phyloP scores from a whole-genome alignment of 208 protist species.

The Crithidia expoeki region DNA sequence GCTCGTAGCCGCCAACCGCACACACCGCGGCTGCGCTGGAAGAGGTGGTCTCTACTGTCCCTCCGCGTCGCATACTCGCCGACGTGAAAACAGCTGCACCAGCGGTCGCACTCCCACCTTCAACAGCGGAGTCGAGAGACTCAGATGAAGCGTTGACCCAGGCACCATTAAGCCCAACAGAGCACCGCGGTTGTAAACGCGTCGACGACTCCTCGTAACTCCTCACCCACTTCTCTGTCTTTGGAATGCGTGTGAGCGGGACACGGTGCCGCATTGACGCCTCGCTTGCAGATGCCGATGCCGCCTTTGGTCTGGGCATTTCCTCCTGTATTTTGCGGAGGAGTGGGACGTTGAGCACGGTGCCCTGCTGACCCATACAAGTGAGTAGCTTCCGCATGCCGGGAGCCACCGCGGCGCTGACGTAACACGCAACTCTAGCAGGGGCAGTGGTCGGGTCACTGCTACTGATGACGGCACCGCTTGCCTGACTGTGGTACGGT shows the following conservation, averaged over 20 bases:
- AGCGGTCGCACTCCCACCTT: not conserved
- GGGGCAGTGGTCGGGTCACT: not conserved
- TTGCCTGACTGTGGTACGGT: not conserved
- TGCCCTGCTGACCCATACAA: constrained; percentile 8
- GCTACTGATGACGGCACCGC: not conserved
- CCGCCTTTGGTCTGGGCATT: not conserved
- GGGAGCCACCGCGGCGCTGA: constrained; percentile 7
- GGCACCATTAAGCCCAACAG: not conserved
- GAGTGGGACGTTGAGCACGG: constrained; percentile 12
- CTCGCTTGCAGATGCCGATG: not conserved
- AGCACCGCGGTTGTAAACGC: not conserved
- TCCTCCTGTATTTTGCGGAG: not conserved
- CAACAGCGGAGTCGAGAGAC: constrained; percentile 7
- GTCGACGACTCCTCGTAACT: constrained; percentile 6
- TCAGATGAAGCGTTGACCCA: constrained; percentile 12
- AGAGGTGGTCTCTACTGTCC: not conserved
- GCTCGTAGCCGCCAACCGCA: constrained; percentile 8
- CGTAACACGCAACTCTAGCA: not conserved
- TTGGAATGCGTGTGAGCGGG: constrained; percentile 32
- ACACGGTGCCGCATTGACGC: constrained; percentile 12
- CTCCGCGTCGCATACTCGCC: not conserved
- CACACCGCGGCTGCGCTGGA: not conserved
- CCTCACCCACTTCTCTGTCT: constrained; percentile 18
- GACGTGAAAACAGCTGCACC: not conserved
- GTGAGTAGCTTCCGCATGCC: constrained; percentile 15